Evolutionary conservation across 805 yeast species (phyloP).

Genomic region (Ogataea populi-albae): DNA sequence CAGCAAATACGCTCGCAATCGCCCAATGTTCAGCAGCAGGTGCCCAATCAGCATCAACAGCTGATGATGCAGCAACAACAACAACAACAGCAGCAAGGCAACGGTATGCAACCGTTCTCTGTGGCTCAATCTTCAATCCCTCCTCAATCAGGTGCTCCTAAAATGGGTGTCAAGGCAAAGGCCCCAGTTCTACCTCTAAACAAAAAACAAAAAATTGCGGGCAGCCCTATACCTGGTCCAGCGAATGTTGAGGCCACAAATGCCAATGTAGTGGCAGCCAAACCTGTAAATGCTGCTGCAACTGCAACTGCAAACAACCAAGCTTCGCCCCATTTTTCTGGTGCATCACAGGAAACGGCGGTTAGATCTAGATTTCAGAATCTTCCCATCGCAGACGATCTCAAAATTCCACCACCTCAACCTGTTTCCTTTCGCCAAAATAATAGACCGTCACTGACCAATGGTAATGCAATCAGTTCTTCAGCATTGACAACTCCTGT

Average conservation of each 20-base stretch:
- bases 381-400: conserved; percentile 67
- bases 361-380: conserved; percentile 58
- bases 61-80: conserved; percentile 15
- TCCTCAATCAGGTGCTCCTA: conserved; percentile 4
- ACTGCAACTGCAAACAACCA: conserved; percentile 21
- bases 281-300: conserved; percentile 51
- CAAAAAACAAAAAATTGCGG: conserved; percentile 18
- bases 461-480: conserved; percentile 74
- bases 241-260: conserved; percentile 7
- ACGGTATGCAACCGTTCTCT: conserved; percentile 3
- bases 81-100: conserved; percentile 7
- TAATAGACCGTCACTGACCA: conserved; percentile 77
- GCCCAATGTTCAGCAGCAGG: conserved; percentile 15
- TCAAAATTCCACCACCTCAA: conserved; percentile 62
- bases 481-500: conserved; percentile 78
- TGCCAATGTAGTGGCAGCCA: conserved; percentile 36
- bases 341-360: conserved; percentile 30
- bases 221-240: conserved; percentile 6
- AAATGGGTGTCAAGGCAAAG: conserved; percentile 8
- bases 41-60: conserved; percentile 11
- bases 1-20: conserved; percentile 15
- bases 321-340: conserved; percentile 10
- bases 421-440: conserved; percentile 61
- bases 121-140: background rate
- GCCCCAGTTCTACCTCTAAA: conserved; percentile 11